These are phyloP conservation scores for Umbilicaria muhlenbergii DNA, from an alignment of 495 filamentous ascomycete genomes.

Conservation along the genomic window DNA sequence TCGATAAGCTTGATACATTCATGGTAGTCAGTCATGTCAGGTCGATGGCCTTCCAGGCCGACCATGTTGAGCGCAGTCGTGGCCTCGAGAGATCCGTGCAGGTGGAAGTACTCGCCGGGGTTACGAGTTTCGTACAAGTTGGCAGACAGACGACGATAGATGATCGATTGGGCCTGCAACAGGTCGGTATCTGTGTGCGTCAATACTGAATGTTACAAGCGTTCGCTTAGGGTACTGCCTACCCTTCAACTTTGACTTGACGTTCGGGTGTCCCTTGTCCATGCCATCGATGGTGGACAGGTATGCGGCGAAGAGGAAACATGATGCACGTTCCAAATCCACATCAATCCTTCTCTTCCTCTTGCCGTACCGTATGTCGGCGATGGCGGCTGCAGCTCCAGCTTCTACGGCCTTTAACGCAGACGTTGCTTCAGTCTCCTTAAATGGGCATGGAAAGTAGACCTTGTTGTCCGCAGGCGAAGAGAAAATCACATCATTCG, in stretches of 20 bases:
- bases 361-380: slow-evolving; percentile 35
- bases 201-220: slow-evolving; percentile 6
- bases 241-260: slow-evolving; percentile 49
- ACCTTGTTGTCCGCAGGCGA: background rate
- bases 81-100: slow-evolving; percentile 64
- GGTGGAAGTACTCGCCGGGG: slow-evolving; percentile 53
- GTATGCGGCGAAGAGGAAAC: slow-evolving; percentile 56
- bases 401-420: slow-evolving; percentile 58
- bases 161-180: slow-evolving; percentile 50
- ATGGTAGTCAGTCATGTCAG: slow-evolving; percentile 48
- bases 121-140: slow-evolving; percentile 59
- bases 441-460: slow-evolving; percentile 47
- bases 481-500: background rate
- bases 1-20: slow-evolving; percentile 54
- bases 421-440: slow-evolving; percentile 51
- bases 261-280: slow-evolving; percentile 42
- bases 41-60: slow-evolving; percentile 44
- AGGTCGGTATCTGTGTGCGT: slow-evolving; percentile 48
- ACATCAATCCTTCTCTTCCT: slow-evolving; percentile 32
- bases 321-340: slow-evolving; percentile 47
- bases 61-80: slow-evolving; percentile 55
- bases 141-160: slow-evolving; percentile 59
- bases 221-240: slow-evolving; percentile 8
- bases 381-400: slow-evolving; percentile 47
- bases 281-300: slow-evolving; percentile 55